A percentile compares a stretch with the other conserved stretches of the same genome.
Conservation (phyloP, 257 asterid genomes). For the Dorcoceras hygrometricum region DNA sequence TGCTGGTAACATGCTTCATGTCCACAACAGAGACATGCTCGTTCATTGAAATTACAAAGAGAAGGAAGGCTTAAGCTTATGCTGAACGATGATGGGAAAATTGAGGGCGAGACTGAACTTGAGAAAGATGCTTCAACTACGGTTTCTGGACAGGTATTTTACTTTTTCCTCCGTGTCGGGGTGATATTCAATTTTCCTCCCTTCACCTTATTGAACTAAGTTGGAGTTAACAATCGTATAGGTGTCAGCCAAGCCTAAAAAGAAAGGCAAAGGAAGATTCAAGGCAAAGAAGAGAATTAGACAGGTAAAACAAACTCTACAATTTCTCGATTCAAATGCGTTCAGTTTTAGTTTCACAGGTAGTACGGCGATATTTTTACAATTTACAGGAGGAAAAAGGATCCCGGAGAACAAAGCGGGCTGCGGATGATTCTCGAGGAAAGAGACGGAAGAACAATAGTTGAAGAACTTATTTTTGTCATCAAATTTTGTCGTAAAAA, state of each 20-base stretch:
- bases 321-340: background rate
- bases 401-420: conserved; percentile 23
- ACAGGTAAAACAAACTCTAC: conserved; percentile 40
- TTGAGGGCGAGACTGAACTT: conserved; percentile 47
- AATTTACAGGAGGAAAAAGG: conserved; percentile 34
- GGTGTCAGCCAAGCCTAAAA: conserved; percentile 33
- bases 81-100: conserved; percentile 54
- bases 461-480: conserved; percentile 27
- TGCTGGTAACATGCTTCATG: conserved; percentile 17
- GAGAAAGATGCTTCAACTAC: conserved; percentile 27
- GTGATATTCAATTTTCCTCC: conserved; percentile 11
- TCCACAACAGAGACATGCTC: conserved; percentile 73
- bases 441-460: conserved; percentile 42
- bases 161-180: conserved; percentile 13
- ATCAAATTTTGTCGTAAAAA: conserved; percentile 15
- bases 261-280: conserved; percentile 43
- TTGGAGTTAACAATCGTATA: conserved; percentile 20
- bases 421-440: conserved; percentile 33
- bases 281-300: conserved; percentile 39
- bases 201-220: background rate
- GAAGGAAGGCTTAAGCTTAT: conserved; percentile 92
- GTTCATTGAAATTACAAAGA: conserved; percentile 67
- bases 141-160: conserved; percentile 42
- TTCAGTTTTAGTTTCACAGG: conserved; percentile 1
- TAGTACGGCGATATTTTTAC: conserved; percentile 17